phyloP scores from a whole-genome alignment of 2,329 filamentous ascomycete genomes.

The Fusarium tanahbumbuense region DNA sequence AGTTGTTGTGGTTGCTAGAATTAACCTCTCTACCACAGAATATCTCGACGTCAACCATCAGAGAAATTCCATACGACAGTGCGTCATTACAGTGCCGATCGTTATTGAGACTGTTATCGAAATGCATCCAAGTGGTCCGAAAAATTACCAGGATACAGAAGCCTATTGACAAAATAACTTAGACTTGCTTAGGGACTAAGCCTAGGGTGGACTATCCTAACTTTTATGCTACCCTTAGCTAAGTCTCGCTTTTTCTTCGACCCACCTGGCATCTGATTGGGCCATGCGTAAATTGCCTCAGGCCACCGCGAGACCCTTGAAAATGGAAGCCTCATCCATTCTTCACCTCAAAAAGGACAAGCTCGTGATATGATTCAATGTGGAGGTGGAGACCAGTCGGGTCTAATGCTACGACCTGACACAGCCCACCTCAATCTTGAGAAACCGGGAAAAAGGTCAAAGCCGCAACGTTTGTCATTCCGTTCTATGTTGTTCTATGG shows the following conservation, averaged over 20 bases:
- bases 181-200: no score
- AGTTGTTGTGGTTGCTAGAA: constrained; percentile 11
- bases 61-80: constrained; percentile 45
- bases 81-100: background rate
- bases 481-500: constrained; percentile 14
- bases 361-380: constrained; percentile 32
- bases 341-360: constrained; percentile 23
- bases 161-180: no score
- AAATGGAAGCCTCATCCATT: constrained; percentile 31
- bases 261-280: constrained; percentile 32
- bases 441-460: background rate
- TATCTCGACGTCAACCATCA: constrained; percentile 45
- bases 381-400: constrained; percentile 32
- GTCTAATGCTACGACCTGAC: constrained; percentile 17
- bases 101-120: constrained; percentile 8
- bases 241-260: no score
- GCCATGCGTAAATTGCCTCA: constrained; percentile 28
- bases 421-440: constrained; percentile 31
- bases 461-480: constrained; percentile 6
- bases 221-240: no score
- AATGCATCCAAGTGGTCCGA: background rate
- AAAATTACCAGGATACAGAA: no score
- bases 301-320: constrained; percentile 36
- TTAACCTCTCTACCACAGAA: constrained; percentile 3
- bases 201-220: no score